Conservation (phyloP, 345 rosid genomes). For the Garcia nutans region DNA sequence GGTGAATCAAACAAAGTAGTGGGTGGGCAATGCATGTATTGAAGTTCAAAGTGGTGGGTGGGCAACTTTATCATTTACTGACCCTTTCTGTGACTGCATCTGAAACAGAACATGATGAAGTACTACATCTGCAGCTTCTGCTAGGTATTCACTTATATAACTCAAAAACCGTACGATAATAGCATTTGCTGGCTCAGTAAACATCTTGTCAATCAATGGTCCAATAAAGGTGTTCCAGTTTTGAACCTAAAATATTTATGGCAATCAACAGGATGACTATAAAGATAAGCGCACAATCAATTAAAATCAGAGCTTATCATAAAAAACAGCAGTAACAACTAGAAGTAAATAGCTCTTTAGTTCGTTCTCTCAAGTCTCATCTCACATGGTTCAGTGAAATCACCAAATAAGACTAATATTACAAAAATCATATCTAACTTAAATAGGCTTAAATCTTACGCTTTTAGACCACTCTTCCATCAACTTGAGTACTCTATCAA, state of each 20-base stretch:
- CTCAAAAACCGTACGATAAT: slow-evolving; percentile 74
- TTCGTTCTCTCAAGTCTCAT: background rate
- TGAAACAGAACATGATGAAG: slow-evolving; percentile 53
- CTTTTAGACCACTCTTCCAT: slow-evolving; percentile 76
- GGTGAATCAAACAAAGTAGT: background rate
- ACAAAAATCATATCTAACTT: background rate
- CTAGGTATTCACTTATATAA: slow-evolving; percentile 61
- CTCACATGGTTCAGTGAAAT: background rate
- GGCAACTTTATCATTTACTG: slow-evolving; percentile 14
- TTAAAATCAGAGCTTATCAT: background rate
- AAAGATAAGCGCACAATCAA: background rate
- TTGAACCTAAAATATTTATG: slow-evolving; percentile 50
- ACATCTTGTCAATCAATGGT: slow-evolving; percentile 78
- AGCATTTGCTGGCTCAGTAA: slow-evolving; percentile 84
- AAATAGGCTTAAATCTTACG: slow-evolving; percentile 48
- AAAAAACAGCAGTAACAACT: background rate
- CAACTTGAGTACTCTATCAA: slow-evolving; percentile 60
- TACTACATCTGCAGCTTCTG: slow-evolving; percentile 52
- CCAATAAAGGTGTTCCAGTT: slow-evolving; percentile 66
- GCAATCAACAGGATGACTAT: slow-evolving; percentile 15
- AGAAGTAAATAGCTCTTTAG: too few species aligned
- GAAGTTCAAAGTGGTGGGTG: background rate
- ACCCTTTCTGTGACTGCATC: slow-evolving; percentile 65
- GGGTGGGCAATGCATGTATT: background rate
- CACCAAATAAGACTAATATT: background rate